Evolutionary conservation across 2,329 filamentous ascomycete genomes (phyloP).

Genomic region (Zymoseptoria brevis): DNA sequence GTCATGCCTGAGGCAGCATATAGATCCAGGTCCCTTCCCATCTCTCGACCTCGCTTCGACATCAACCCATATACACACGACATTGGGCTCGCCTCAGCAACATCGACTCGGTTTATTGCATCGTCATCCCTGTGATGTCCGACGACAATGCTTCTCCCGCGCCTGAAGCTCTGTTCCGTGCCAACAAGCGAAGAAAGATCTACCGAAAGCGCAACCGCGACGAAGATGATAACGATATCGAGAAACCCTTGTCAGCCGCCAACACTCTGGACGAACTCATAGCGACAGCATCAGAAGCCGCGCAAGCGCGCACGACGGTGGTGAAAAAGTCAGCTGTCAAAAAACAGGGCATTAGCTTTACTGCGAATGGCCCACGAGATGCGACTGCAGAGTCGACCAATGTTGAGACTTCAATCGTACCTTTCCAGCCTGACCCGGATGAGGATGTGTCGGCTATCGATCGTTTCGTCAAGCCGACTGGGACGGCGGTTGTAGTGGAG

Average conservation of each 20-base stretch:
- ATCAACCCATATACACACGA: too few species aligned
- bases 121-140: background rate
- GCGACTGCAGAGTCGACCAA: background rate
- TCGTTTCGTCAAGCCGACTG: conserved; percentile 66
- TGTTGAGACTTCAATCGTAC: conserved; percentile 9
- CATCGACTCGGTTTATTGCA: background rate
- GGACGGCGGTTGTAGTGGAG: conserved; percentile 52
- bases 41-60: too few species aligned
- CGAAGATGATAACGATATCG: conserved; percentile 14
- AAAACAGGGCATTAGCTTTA: conserved; percentile 26
- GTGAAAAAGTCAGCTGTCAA: conserved; percentile 14
- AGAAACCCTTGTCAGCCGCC: background rate
- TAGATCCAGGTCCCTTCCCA: too few species aligned
- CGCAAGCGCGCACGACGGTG: background rate
- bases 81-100: background rate
- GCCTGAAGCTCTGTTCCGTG: conserved; percentile 35
- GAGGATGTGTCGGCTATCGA: conserved; percentile 24
- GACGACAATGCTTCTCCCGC: conserved; percentile 1
- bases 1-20: too few species aligned
- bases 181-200: conserved; percentile 45
- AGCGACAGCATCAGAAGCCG: background rate
- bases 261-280: background rate
- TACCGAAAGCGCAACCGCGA: conserved; percentile 37
- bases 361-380: conserved; percentile 4
- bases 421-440: conserved; percentile 1